These are phyloP conservation scores for Microsporum canis DNA, from an alignment of 2,329 filamentous ascomycete species.

Conservation along the genomic window DNA sequence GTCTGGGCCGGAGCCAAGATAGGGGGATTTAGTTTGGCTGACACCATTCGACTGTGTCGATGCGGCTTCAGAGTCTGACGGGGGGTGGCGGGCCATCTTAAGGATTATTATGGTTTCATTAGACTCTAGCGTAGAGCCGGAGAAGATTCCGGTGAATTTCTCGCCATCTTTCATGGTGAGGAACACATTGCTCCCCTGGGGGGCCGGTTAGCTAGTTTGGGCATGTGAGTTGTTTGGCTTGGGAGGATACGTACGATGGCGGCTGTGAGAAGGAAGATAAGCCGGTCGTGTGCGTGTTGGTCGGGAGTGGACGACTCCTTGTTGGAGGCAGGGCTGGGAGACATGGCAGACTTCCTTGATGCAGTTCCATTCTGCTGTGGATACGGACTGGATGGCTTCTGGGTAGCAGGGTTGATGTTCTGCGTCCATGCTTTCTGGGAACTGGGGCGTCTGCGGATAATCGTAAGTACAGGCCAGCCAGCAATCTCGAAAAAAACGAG, in stretches of 20 bases:
- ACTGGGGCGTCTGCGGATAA: conserved; percentile 37
- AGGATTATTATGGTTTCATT: conserved; percentile 46
- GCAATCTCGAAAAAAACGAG: not conserved
- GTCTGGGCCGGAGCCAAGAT: conserved; percentile 34
- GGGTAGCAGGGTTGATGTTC: conserved; percentile 50
- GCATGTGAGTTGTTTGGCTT: not conserved
- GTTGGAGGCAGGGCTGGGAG: conserved; percentile 29
- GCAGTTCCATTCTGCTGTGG: conserved; percentile 45
- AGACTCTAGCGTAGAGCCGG: conserved; percentile 42
- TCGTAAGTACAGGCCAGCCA: conserved; percentile 17
- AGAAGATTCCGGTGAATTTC: conserved; percentile 50
- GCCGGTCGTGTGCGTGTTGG: conserved; percentile 49
- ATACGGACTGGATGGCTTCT: conserved; percentile 38
- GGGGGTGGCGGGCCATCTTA: conserved; percentile 51
- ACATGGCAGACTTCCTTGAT: conserved; percentile 31
- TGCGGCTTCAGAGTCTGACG: conserved; percentile 23
- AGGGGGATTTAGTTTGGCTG: conserved; percentile 29
- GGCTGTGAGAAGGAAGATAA: conserved; percentile 48
- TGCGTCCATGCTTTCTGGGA: conserved; percentile 51
- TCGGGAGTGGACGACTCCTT: conserved; percentile 44
- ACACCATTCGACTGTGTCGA: conserved; percentile 32
- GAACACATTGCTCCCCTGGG: conserved; percentile 44
- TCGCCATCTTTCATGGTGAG: conserved; percentile 51
- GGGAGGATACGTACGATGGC: conserved; percentile 41
- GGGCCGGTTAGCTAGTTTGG: conserved; percentile 6